Base-by-base conservation (phyloP, 2,329 filamentous ascomycete genomes). In the Beauveria varroae region DNA sequence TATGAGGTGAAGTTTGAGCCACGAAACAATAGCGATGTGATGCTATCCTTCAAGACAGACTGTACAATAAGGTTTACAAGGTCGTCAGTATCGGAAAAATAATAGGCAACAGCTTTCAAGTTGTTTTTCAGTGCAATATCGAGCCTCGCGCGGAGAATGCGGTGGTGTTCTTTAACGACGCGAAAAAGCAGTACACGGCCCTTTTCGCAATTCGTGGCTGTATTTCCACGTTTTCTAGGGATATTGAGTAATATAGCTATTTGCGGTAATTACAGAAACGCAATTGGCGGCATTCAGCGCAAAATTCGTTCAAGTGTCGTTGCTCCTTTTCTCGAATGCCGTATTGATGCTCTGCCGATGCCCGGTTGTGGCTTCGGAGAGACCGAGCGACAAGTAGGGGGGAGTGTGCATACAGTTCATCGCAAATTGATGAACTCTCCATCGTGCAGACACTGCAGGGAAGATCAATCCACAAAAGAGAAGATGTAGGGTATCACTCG, bases 311-410 rank as follows among this genome's bases (percentile, higher is more conserved):
- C 16, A 46, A 20, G 22, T 5, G 16, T 34, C 22, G 30, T 58
- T 58, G 30, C 26, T 37, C 16, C 5, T 18, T 37, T 57, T 40
- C 49, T 26, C 10, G 34, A 58, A 58, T 51, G 22, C 56, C 56
- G 46, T 58, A 24, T 58, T 28, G 24, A 10, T 20, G 20, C 30
- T 34, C 16, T 50, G 46, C 46, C 41, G 56, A 37, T 26, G 16
- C n/a, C 56, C 34, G 56, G 9, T 49, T 34, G 46, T 51, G 46
- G 30, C 56, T 50, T 58, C 56, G 56, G 56, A 28, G 34, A 28
- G 30, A 18, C 56, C 56, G 56, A 51, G 46, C 46, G 46, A 58
- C 12, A 26, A 40, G 22, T 34, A 34, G 46, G 37, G 56, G 56
- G 56, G 46, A 51, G 56, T 51, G 46, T 46, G 24, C 34, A 10